These are phyloP conservation scores for Pseudocercospora pini-densiflorae DNA, from an alignment of 2,329 filamentous ascomycete species.

Conservation along the genomic window DNA sequence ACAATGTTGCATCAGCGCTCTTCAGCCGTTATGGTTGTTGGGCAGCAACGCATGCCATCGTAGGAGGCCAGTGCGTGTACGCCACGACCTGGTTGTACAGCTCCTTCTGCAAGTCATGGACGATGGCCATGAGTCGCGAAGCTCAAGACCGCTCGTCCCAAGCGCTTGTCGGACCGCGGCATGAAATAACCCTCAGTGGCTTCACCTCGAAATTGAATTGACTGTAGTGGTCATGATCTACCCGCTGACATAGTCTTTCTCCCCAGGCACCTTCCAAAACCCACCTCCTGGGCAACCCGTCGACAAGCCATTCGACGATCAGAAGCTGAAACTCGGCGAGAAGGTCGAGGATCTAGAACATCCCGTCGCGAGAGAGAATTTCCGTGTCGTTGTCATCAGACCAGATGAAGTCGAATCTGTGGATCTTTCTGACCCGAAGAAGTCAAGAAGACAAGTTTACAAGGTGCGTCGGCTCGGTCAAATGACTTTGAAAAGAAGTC, in stretches of 20 bases:
- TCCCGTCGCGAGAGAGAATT: conserved; percentile 71
- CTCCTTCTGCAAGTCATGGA: conserved; percentile 14
- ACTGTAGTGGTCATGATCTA: no score
- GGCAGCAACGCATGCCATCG: conserved; percentile 3
- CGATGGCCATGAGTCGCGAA: conserved; percentile 1
- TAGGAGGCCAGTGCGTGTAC: background rate
- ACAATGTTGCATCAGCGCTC: background rate
- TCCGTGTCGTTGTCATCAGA: conserved; percentile 84
- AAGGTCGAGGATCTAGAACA: conserved; percentile 75
- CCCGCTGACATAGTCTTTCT: conserved; percentile 5
- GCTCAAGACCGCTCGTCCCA: background rate
- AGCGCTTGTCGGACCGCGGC: background rate
- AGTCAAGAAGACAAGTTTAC: conserved; percentile 69
- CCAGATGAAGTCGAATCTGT: conserved; percentile 77
- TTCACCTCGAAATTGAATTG: background rate
- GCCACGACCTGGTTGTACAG: conserved; percentile 16
- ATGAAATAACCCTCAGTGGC: background rate
- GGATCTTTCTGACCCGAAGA: conserved; percentile 70
- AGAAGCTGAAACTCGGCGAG: conserved; percentile 58
- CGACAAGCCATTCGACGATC: conserved; percentile 50
- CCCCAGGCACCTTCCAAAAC: conserved; percentile 65
- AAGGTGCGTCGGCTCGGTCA: conserved; percentile 40
- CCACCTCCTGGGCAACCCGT: conserved; percentile 56
- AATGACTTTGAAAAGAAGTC: background rate
- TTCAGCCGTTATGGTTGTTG: conserved; percentile 8